Evolutionary conservation across 768 basidiomycete genomes (phyloP), one percentile per base, ranked within the genome.

Genomic region (Cyathus striatus): DNA sequence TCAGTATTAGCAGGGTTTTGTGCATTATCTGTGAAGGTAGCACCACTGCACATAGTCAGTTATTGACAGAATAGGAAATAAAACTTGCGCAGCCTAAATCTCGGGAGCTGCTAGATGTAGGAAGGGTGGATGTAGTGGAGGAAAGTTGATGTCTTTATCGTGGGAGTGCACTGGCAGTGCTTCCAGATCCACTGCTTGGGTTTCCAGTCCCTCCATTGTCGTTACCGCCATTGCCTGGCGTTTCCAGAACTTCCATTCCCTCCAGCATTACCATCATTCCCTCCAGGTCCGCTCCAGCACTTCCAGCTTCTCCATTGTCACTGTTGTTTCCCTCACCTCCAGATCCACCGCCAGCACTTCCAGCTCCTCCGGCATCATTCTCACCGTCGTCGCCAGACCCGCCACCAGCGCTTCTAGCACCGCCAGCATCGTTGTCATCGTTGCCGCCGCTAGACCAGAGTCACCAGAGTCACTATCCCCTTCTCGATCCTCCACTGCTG

Each of bases 281-380:
- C 30, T 32, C 30, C 30, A n/a, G n/a, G n/a, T n/a, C n/a, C n/a
- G 36, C 10, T 17, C 41, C 41, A 30, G 41, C 30, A 14, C 25
- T 42, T 1, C 41, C 41, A 42, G 41, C 10, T 24, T 12, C 16
- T 10, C 27, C 41, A 6, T 9, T 1, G 14, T 20, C 34, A 13
- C 42, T 34, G 25, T 6, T 20, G 17, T 13, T n/a, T 9, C 22
- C 22, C 17, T 3, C 35, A 7, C 34, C 22, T 13, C 20, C 17
- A 23, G n/a, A 9, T 18, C n/a, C 22, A 6, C n/a, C 22, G 33
- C 42, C 42, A 10, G 42, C 20, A n/a, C 17, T 35, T 9, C 34
- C 32, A 43, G 33, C 42, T 36, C 33, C 16, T 6, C 18, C 33
- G 3, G 12, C 30, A 16, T 16, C 16, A 16, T 32, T 4, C 16